Conservation (phyloP, 2,329 filamentous ascomycete genomes). For the Hypoxylon sp. region DNA sequence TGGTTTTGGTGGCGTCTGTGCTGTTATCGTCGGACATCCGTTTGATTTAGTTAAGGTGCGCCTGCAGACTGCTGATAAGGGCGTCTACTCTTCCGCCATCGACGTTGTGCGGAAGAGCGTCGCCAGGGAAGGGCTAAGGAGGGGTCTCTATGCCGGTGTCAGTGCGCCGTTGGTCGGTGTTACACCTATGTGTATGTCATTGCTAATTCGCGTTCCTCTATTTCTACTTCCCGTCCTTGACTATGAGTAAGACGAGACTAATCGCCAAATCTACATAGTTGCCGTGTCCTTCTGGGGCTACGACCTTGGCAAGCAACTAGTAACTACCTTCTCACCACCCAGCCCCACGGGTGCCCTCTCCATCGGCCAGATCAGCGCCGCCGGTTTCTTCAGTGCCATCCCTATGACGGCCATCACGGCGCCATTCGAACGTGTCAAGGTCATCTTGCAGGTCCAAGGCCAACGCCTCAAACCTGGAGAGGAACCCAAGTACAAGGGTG, state of each 20-base stretch:
- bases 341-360: slow-evolving; percentile 79
- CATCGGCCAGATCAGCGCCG: slow-evolving; percentile 89
- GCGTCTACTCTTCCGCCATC: slow-evolving; percentile 89
- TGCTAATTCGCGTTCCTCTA: neutral
- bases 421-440: slow-evolving; percentile 98
- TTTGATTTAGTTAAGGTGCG: slow-evolving; percentile 99
- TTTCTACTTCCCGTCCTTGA: neutral
- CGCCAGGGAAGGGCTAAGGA: slow-evolving; percentile 83
- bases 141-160: slow-evolving; percentile 96
- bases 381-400: slow-evolving; percentile 97
- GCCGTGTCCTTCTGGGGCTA: slow-evolving; percentile 87
- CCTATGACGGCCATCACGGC: slow-evolving; percentile 99
- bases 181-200: slow-evolving; percentile 96
- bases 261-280: slow-evolving; percentile 61
- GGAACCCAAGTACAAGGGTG: slow-evolving; percentile 92
- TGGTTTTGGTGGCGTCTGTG: slow-evolving; percentile 93
- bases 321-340: slow-evolving; percentile 76
- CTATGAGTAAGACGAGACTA: slow-evolving; percentile 15
- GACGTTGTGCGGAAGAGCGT: slow-evolving; percentile 93
- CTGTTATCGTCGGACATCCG: slow-evolving; percentile 93
- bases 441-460: slow-evolving; percentile 97
- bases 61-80: slow-evolving; percentile 94
- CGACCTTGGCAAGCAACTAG: slow-evolving; percentile 92
- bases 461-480: slow-evolving; percentile 88
- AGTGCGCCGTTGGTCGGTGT: slow-evolving; percentile 95